These are phyloP conservation scores for Mimosa pudica DNA, from an alignment of 306 rosid species.

Conservation along the genomic window DNA sequence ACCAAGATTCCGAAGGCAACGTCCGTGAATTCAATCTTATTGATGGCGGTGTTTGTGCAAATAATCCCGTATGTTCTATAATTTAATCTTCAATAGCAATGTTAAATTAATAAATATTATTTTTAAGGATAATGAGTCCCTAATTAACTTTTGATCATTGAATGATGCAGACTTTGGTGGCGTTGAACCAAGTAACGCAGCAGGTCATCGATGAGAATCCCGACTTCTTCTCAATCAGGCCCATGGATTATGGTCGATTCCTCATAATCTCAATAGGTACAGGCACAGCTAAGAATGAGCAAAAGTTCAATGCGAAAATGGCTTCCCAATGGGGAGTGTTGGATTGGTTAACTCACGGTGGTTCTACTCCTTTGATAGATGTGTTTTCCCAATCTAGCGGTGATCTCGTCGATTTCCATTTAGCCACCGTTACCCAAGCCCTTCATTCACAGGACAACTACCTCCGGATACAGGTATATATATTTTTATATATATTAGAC, in stretches of 20 bases:
- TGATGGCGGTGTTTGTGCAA: conserved; percentile 55
- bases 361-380: conserved; percentile 24
- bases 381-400: conserved; percentile 28
- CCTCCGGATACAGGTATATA: conserved; percentile 33
- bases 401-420: conserved; percentile 29
- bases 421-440: conserved; percentile 25
- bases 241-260: conserved; percentile 25
- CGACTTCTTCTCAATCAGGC: conserved; percentile 32
- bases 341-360: conserved; percentile 27
- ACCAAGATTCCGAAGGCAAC: conserved; percentile 30
- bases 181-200: conserved; percentile 30
- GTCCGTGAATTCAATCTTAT: conserved; percentile 45
- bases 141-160: conserved; percentile 33
- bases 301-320: conserved; percentile 24
- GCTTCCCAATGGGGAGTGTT: conserved; percentile 34
- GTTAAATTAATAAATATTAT: background rate
- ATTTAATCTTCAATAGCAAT: background rate
- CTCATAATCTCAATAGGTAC: conserved; percentile 34
- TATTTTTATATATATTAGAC: too few species aligned
- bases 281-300: conserved; percentile 25
- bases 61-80: conserved; percentile 41
- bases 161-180: conserved; percentile 28
- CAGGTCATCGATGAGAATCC: conserved; percentile 17
- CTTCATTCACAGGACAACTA: conserved; percentile 4
- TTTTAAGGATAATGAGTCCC: background rate